A percentile compares a stretch with the other conserved stretches of the same genome.
Evolutionary conservation across 345 rosid genomes (phyloP).

Genomic region (Geranium rotundifolium): DNA sequence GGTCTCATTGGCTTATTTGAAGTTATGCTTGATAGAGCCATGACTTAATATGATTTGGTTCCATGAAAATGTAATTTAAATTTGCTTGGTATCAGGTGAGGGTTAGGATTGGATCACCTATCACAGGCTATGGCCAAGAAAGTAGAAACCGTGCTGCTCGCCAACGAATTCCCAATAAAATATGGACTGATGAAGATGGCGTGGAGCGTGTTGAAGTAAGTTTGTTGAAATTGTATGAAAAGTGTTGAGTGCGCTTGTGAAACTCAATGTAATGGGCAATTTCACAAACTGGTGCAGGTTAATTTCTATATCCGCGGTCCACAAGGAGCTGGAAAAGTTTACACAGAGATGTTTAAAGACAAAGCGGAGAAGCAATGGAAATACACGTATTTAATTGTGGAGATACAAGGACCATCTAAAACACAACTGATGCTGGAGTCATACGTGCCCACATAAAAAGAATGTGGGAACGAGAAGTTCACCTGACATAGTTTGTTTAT

Average conservation of each 20-base stretch:
- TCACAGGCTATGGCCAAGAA: conserved; percentile 95
- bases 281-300: conserved; percentile 27
- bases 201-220: conserved; percentile 80
- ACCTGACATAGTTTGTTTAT: no score
- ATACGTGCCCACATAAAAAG: conserved; percentile 55
- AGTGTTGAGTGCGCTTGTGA: no score
- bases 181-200: conserved; percentile 87
- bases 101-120: conserved; percentile 92
- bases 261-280: neutral
- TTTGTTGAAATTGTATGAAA: no score
- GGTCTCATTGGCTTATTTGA: neutral
- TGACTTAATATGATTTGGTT: neutral
- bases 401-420: conserved; percentile 56
- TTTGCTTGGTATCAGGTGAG: conserved; percentile 47
- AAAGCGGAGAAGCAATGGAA: conserved; percentile 76
- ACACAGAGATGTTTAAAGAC: conserved; percentile 85
- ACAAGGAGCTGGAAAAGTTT: conserved; percentile 89
- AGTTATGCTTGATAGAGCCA: neutral
- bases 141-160: conserved; percentile 94
- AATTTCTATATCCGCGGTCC: conserved; percentile 83
- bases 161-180: conserved; percentile 72
- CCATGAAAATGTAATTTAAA: neutral
- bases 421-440: conserved; percentile 76
- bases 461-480: neutral
- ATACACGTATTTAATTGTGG: conserved; percentile 73